phyloP scores from a whole-genome alignment of 1,284 basidiomycete genomes.

The Moesziomyces antarcticus region DNA sequence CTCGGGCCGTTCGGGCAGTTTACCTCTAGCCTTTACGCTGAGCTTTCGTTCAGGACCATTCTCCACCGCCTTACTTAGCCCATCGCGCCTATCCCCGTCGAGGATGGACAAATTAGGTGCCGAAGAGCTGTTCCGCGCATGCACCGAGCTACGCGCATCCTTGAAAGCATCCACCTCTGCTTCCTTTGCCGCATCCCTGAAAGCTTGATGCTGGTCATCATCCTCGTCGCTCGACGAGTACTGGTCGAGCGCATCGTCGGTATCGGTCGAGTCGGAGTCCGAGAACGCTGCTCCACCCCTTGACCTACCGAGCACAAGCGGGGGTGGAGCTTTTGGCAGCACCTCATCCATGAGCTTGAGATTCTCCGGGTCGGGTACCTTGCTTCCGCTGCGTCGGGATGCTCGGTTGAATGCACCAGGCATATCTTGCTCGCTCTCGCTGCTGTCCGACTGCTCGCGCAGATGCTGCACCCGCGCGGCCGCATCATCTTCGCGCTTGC shows the following conservation, averaged over 20 bases:
- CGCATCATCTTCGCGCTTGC: slow-evolving; percentile 45
- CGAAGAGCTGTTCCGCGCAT: slow-evolving; percentile 26
- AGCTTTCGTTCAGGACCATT: slow-evolving; percentile 9
- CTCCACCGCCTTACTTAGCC: no score
- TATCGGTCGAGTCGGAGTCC: slow-evolving; percentile 46
- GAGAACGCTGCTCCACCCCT: slow-evolving; percentile 53
- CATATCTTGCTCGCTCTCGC: slow-evolving; percentile 25
- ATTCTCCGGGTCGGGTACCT: slow-evolving; percentile 29
- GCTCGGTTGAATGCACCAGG: slow-evolving; percentile 19
- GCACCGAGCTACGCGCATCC: slow-evolving; percentile 21
- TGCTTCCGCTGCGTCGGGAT: slow-evolving; percentile 1
- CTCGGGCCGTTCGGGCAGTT: slow-evolving; percentile 28
- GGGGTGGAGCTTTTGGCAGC: slow-evolving; percentile 48
- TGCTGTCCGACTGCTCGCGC: slow-evolving; percentile 23
- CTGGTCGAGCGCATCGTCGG: slow-evolving; percentile 32
- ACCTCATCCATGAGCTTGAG: slow-evolving; percentile 35
- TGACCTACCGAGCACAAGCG: slow-evolving; percentile 46
- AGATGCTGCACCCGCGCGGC: slow-evolving; percentile 27
- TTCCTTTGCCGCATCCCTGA: slow-evolving; percentile 14
- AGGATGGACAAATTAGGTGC: slow-evolving; percentile 21
- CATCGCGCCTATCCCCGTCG: no score
- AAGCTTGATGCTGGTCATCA: slow-evolving; percentile 35
- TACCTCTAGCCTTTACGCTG: slow-evolving; percentile 35
- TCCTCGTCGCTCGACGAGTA: slow-evolving; percentile 45
- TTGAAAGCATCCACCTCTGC: slow-evolving; percentile 13